Conservation (phyloP, 352 stramenopile species). For the Phytophthora gonapodyides region DNA sequence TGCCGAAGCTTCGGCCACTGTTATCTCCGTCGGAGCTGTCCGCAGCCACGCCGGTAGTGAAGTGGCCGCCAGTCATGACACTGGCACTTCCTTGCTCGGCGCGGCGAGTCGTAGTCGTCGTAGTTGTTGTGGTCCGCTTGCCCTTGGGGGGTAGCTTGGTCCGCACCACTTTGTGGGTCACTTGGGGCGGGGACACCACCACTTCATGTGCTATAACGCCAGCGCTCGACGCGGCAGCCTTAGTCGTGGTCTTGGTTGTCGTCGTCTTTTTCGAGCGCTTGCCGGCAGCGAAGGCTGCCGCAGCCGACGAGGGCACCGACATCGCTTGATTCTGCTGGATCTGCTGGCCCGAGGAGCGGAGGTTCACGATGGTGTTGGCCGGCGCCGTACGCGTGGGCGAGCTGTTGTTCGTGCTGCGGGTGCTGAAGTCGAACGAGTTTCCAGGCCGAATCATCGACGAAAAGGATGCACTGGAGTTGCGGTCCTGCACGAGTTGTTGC, state of each 20-base stretch:
- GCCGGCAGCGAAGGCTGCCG: slow-evolving; percentile 11
- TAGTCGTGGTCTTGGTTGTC: slow-evolving; percentile 26
- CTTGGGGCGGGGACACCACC: slow-evolving; percentile 19
- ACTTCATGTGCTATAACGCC: slow-evolving; percentile 18
- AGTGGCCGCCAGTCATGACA: not conserved
- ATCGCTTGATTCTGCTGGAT: slow-evolving; percentile 21
- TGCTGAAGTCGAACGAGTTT: slow-evolving; percentile 29
- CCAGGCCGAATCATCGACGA: slow-evolving; percentile 22
- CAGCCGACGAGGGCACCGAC: slow-evolving; percentile 8
- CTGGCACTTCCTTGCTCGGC: slow-evolving; percentile 14
- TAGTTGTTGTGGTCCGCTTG: slow-evolving; percentile 22
- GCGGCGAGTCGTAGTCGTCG: slow-evolving; percentile 26
- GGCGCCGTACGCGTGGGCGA: slow-evolving; percentile 19
- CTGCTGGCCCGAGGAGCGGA: slow-evolving; percentile 5
- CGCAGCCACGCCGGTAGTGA: slow-evolving; percentile 1
- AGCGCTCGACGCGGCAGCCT: slow-evolving; percentile 11
- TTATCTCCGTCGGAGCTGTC: slow-evolving; percentile 16
- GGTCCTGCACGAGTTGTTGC: slow-evolving; percentile 44
- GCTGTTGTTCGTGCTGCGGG: slow-evolving; percentile 28
- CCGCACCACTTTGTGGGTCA: slow-evolving; percentile 29
- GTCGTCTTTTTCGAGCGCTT: slow-evolving; percentile 23
- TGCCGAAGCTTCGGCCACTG: slow-evolving; percentile 11
- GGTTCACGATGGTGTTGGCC: slow-evolving; percentile 31
- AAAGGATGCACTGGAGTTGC: slow-evolving; percentile 21
- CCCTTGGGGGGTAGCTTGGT: slow-evolving; percentile 27